Percentiles rank a stretch among this genome's conserved stretches.
phyloP scores from a whole-genome alignment of 73 alveolate genomes.

The Halteria grandinella region DNA sequence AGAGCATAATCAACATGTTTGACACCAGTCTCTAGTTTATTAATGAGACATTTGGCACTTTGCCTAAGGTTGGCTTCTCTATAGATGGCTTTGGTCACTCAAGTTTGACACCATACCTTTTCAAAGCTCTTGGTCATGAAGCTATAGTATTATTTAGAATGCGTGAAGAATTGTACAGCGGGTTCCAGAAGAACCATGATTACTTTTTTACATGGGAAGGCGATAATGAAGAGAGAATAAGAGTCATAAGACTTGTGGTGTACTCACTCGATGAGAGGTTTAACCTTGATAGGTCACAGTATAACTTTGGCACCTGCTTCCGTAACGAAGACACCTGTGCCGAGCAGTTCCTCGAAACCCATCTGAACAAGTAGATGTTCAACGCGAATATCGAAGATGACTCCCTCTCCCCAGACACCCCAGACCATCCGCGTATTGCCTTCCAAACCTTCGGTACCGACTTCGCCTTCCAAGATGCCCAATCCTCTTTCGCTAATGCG shows the following conservation, averaged over 20 bases:
- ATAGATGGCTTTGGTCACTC: conserved; percentile 49
- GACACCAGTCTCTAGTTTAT: conserved; percentile 29
- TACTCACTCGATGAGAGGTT: conserved; percentile 8
- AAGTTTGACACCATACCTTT: conserved; percentile 32
- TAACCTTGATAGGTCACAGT: conserved; percentile 1
- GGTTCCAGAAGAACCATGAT: neutral
- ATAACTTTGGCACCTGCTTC: conserved; percentile 22
- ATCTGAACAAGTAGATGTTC: neutral
- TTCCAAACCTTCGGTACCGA: conserved; percentile 33
- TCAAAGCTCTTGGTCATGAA: conserved; percentile 23
- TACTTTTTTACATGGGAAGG: conserved; percentile 50
- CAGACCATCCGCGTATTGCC: neutral
- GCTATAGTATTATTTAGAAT: conserved; percentile 37
- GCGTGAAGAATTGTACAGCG: neutral
- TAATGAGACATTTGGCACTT: conserved; percentile 14
- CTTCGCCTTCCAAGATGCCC: conserved; percentile 34
- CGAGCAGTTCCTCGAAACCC: conserved; percentile 2
- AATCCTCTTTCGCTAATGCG: conserved; percentile 5
- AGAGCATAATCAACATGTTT: conserved; percentile 5
- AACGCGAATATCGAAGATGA: too few relatives aligned
- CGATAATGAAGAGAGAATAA: conserved; percentile 1
- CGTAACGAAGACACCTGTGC: conserved; percentile 32
- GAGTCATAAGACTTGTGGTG: neutral
- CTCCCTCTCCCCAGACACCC: too few relatives aligned
- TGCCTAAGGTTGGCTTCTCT: conserved; percentile 36